Conservation (phyloP, 208 protist genomes). For the Acanthamoeba polyphaga region DNA sequence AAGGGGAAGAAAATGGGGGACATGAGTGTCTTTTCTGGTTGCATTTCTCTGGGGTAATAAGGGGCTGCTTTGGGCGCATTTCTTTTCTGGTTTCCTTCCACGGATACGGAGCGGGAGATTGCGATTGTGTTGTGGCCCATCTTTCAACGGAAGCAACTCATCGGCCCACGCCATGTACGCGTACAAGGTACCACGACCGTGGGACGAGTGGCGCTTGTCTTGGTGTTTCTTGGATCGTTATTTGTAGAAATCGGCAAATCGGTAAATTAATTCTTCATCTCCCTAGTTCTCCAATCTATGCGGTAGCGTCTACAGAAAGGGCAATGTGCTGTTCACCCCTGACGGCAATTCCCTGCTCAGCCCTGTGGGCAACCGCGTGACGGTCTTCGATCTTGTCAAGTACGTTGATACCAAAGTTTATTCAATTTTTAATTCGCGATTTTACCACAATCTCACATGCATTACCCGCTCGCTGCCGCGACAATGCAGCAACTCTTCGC, state of each 20-base stretch:
- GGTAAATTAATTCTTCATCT: not conserved
- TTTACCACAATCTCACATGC: not conserved
- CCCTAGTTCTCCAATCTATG: conserved; percentile 92
- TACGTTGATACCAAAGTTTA: conserved; percentile 69
- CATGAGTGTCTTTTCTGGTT: no score
- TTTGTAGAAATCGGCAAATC: not conserved
- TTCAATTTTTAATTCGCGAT: not conserved
- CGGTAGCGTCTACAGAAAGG: conserved; percentile 91
- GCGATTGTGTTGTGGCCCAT: not conserved
- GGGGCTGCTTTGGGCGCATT: no score
- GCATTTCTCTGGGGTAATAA: no score
- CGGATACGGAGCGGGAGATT: not conserved
- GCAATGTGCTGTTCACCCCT: conserved; percentile 93
- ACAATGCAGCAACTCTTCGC: conserved; percentile 65
- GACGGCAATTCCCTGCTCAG: conserved; percentile 92
- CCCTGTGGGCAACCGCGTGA: conserved; percentile 93
- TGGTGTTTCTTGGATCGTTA: no score
- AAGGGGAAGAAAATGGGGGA: no score
- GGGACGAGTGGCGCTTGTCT: not conserved
- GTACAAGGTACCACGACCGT: conserved; percentile 16
- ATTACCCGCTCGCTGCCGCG: not conserved
- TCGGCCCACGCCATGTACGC: not conserved
- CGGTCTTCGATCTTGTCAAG: conserved; percentile 91
- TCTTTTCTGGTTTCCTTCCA: conserved; percentile 18
- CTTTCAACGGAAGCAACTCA: not conserved